These are phyloP conservation scores for Brassica balearica DNA, from an alignment of 441 rosid species.

Conservation along the genomic window DNA sequence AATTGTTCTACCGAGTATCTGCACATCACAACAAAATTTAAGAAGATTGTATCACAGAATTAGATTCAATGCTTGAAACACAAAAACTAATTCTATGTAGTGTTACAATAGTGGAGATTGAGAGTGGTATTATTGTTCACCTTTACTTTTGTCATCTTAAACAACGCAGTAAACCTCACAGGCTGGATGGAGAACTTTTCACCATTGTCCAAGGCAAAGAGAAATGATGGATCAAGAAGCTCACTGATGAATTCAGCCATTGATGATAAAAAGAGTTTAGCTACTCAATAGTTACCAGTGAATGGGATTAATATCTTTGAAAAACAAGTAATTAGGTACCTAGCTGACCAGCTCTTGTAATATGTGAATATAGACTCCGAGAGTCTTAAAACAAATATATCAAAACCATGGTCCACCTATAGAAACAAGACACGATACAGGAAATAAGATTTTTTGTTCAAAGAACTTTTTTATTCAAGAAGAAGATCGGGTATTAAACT, in stretches of 20 bases:
- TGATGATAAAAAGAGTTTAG: conserved; percentile 40
- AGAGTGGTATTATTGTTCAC: conserved; percentile 47
- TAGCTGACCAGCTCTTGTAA: conserved; percentile 99
- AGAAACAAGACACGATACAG: conserved; percentile 32
- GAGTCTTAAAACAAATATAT: conserved; percentile 88
- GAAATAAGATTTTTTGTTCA: too few species aligned
- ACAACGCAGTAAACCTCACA: conserved; percentile 84
- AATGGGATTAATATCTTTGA: conserved; percentile 16
- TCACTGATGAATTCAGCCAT: conserved; percentile 61
- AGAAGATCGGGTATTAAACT: conserved; percentile 25
- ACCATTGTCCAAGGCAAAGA: conserved; percentile 94
- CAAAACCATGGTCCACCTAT: conserved; percentile 99
- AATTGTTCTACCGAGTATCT: conserved; percentile 98
- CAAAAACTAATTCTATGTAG: not conserved
- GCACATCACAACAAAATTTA: conserved; percentile 41
- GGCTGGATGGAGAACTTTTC: conserved; percentile 93
- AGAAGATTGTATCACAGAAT: too few species aligned
- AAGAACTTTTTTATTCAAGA: not conserved
- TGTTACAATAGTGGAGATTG: conserved; percentile 17
- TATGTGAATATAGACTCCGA: conserved; percentile 88
- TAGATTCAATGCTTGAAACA: conserved; percentile 18
- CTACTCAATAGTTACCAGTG: conserved; percentile 27
- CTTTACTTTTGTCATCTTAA: conserved; percentile 97
- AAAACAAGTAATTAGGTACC: conserved; percentile 53
- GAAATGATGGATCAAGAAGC: conserved; percentile 97